These are phyloP conservation scores for Rhodomyrtus psidioides DNA, from an alignment of 441 rosid genomes.

Conservation along the genomic window DNA sequence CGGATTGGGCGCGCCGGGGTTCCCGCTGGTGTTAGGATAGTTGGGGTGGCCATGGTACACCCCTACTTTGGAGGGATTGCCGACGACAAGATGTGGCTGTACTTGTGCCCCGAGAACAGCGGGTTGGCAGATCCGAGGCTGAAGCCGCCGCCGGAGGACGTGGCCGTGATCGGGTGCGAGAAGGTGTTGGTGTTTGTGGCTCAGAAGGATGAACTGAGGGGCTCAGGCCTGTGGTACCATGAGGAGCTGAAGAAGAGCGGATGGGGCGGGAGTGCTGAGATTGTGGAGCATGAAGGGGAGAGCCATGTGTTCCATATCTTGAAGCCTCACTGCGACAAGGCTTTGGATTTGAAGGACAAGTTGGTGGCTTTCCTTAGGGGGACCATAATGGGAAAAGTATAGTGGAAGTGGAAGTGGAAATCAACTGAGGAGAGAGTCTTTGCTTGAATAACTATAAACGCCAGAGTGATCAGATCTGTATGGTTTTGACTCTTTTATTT, in stretches of 20 bases:
- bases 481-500: neutral
- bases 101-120: neutral
- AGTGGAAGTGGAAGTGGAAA: too few relatives aligned
- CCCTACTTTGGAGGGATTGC: neutral
- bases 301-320: neutral
- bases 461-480: neutral
- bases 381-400: neutral
- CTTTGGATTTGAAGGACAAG: neutral
- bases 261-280: neutral
- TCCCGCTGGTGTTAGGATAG: neutral
- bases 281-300: neutral
- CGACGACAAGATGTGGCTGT: neutral
- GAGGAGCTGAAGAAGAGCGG: constrained; percentile 2
- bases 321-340: neutral
- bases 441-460: neutral
- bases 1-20: neutral
- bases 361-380: neutral
- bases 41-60: neutral
- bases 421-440: neutral
- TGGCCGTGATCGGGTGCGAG: neutral
- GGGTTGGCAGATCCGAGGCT: neutral
- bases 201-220: neutral
- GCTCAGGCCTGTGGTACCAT: neutral
- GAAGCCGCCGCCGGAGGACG: neutral
- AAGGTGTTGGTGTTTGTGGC: neutral